Evolutionary conservation across 331 rosid species (phyloP), one percentile per base, ranked within the genome.

Genomic region (Ulmus americana): DNA sequence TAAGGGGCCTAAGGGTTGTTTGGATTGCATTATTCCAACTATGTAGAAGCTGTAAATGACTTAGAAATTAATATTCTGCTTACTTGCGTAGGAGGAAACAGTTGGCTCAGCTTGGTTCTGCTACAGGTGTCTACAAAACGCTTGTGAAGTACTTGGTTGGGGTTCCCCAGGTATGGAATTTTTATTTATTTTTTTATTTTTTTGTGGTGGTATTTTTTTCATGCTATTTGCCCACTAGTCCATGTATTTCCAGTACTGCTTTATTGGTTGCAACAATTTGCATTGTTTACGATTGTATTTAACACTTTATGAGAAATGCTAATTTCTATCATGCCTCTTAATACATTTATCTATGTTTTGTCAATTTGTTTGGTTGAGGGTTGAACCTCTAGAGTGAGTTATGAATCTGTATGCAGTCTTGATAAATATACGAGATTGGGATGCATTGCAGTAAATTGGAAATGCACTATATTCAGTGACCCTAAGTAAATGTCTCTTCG

Each of bases 111-210:
- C 97, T 92, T 74, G 97, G 98, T 75, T 92, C 97, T 52, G 98
- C 98, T 16, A 83, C 97, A 15, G 98, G 97, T 54, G 98, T 92
- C 81, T 92, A 86, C 85, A 92, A 92, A 84, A 89, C 98, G 61
- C 97, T 92, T 0, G 97, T 92, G 72, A 89, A 89, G 83, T 92
- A 86, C 77, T 71, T 92, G 70, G 98, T 92, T 72, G 98, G 98
- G 80, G 98, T 92, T 78, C 98, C 98, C 56, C 85, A 92, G 88
- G 98, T 92, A 76, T 63, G 51, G 28, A n/a, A n/a, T 28, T 71
- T 39, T 61, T n/a, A 39, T 79, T 58, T 40, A 13, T n/a, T 14
- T 59, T 40, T 52, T 15, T 1, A 7, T 39, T 57, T 22, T 16
- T 8, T 54, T 6, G 5, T 49, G 10, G 6, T 18, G 10, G 6